Conservation (phyloP, 2,329 filamentous ascomycete genomes). For the Cladosporium sphaerospermum region DNA sequence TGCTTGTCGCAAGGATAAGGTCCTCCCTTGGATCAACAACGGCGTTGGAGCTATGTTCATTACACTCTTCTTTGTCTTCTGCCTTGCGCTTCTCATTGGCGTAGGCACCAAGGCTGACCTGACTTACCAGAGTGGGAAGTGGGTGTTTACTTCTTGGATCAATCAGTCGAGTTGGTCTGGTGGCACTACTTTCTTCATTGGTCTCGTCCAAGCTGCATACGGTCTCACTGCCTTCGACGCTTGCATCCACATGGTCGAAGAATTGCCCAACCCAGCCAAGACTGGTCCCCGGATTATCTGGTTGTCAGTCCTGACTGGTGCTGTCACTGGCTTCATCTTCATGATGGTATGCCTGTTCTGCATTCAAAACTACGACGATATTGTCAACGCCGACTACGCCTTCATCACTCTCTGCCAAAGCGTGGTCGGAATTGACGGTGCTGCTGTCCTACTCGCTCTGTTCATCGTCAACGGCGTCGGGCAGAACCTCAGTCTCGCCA, state of each 20-base stretch:
- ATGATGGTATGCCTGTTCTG: constrained; percentile 52
- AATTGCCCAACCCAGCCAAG: constrained; percentile 47
- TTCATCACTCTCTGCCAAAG: constrained; percentile 55
- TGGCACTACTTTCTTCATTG: constrained; percentile 53
- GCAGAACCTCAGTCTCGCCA: constrained; percentile 49
- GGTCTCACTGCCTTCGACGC: constrained; percentile 54
- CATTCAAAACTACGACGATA: constrained; percentile 41
- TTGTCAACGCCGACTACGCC: constrained; percentile 29
- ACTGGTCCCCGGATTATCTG: constrained; percentile 49
- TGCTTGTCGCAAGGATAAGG: constrained; percentile 44
- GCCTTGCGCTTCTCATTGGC: constrained; percentile 46
- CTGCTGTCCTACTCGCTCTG: constrained; percentile 41
- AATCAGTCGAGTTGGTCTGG: constrained; percentile 49
- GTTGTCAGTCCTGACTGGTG: constrained; percentile 43
- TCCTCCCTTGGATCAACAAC: constrained; percentile 50
- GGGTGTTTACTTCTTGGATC: constrained; percentile 50
- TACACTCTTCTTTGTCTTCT: constrained; percentile 48
- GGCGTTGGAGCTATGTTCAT: constrained; percentile 50
- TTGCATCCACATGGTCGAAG: constrained; percentile 54
- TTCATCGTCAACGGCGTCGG: constrained; percentile 53
- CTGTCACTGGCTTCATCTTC: constrained; percentile 49
- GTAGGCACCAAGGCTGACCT: constrained; percentile 43
- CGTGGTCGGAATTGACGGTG: constrained; percentile 44
- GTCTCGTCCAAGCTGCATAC: constrained; percentile 52
- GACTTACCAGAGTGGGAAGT: constrained; percentile 44